Evolutionary conservation across 2,329 filamentous ascomycete species (phyloP), one percentile per base, ranked within the genome.

Genomic region (Aspergillus pseudoglaucus): DNA sequence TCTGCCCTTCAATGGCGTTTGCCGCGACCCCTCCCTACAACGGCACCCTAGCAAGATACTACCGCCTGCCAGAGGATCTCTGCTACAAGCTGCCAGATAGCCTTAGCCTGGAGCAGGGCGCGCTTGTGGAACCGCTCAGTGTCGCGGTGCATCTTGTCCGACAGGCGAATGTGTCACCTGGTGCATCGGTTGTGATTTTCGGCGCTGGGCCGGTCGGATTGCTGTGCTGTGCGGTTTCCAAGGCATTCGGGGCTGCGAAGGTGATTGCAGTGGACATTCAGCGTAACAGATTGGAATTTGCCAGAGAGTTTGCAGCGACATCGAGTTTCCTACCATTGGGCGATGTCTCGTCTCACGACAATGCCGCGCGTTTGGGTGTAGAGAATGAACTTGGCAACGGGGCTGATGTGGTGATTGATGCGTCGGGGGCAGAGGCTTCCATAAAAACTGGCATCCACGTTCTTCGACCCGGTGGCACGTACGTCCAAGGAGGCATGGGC

Each of bases 21-120:
- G 90, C 91, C 30, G 90, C 91, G 1, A 96, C 90, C 14, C 91
- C 90, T 10, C 90, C 91, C 3, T 83, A 85, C 65, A 84, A 95
- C 67, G 90, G 90, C 41, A 96, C 90, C 0, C 74, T 96, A 46
- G 85, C 90, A 0, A 87, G 88, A 47, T 93, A 90, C 76, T 96
- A 90, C 77, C 62, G 75, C 12, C 76, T 90, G 4, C 88, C 90
- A 1, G 81, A 85, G 57, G 90, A 96, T 68, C 95, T 94, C 67
- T 95, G 89, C 79, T 94, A 91, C 72, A 88, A 88, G 74, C 80
- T 97, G 5, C 89, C 90, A 1, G 81, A 85, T 18, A 68, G 75
- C 55, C 82, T 96, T 44, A 83, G 79, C 0, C 74, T 93, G 45
- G 86, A 91, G 66, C 88, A 96, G 71, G 91, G 90, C 47, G 90